Percentiles rank a stretch among this genome's conserved stretches.
phyloP scores from a whole-genome alignment of 192 early-diverging fungal species.

The Glomus cerebriforme region DNA sequence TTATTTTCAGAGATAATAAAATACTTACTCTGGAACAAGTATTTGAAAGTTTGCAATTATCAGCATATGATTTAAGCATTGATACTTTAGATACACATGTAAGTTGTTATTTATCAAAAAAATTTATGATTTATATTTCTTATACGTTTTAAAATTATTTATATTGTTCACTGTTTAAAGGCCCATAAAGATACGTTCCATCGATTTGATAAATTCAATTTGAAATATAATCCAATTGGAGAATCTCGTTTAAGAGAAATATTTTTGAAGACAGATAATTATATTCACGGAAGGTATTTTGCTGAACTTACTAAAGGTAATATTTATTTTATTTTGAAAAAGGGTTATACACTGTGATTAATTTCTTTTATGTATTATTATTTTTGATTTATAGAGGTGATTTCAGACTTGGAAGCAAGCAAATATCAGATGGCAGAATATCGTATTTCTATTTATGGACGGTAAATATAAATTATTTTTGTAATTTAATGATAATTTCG shows the following conservation, averaged over 20 bases:
- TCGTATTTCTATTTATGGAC: constrained; percentile 91
- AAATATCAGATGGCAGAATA: constrained; percentile 97
- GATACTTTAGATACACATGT: constrained; percentile 97
- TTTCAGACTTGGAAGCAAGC: constrained; percentile 85
- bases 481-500: not conserved
- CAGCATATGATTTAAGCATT: constrained; percentile 91
- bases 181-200: constrained; percentile 96
- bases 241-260: constrained; percentile 93
- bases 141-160: not conserved
- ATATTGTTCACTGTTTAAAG: constrained; percentile 25
- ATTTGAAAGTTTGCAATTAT: constrained; percentile 86
- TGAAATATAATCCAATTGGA: constrained; percentile 95
- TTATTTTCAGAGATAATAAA: constrained; percentile 85
- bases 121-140: not conserved
- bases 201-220: constrained; percentile 96
- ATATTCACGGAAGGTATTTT: constrained; percentile 80
- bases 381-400: constrained; percentile 62
- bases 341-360: too few relatives aligned
- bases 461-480: constrained; percentile 49
- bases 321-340: not conserved
- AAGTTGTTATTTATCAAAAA: constrained; percentile 14
- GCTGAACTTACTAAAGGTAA: constrained; percentile 88
- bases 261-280: constrained; percentile 96
- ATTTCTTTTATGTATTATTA: not conserved
- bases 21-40: constrained; percentile 81